Evolutionary conservation across 2,329 filamentous ascomycete species (phyloP).

Genomic region (Fusarium armeniacum): DNA sequence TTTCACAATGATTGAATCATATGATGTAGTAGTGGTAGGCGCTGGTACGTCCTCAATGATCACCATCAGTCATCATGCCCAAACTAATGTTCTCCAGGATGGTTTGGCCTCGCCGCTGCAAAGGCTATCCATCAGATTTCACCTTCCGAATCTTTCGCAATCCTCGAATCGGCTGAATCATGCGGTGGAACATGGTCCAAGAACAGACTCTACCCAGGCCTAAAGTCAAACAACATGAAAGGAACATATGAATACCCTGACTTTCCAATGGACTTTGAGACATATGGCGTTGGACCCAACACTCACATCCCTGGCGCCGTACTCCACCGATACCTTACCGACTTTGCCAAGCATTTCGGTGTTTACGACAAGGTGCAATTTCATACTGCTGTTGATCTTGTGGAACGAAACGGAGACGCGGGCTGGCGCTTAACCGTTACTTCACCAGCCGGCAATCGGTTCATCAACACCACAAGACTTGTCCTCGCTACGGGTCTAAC

Average conservation of each 20-base stretch:
- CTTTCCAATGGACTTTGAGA: constrained; percentile 68
- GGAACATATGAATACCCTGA: constrained; percentile 75
- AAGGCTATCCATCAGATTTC: constrained; percentile 66
- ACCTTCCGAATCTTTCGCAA: constrained; percentile 60
- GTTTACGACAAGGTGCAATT: constrained; percentile 65
- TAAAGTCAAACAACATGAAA: constrained; percentile 74
- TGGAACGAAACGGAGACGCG: constrained; percentile 47
- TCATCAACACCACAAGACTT: constrained; percentile 56
- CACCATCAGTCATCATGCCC: rapidly evolving
- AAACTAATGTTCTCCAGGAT: constrained; percentile 53
- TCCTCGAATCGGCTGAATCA: constrained; percentile 65
- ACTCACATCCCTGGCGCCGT: constrained; percentile 56
- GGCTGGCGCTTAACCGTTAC: constrained; percentile 43
- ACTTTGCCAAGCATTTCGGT: constrained; percentile 61
- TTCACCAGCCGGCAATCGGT: background rate
- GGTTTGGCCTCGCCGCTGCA: constrained; percentile 65
- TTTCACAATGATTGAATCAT: constrained; percentile 27
- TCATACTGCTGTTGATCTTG: constrained; percentile 63
- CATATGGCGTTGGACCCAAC: constrained; percentile 56
- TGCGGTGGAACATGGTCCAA: constrained; percentile 73
- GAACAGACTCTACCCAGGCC: constrained; percentile 69
- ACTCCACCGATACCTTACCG: constrained; percentile 56
- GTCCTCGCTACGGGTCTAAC: constrained; percentile 66
- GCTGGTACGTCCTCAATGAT: constrained; percentile 29
- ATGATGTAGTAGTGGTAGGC: constrained; percentile 47